Evolutionary conservation across 495 filamentous ascomycete species (phyloP), one percentile per base, ranked within the genome.

Genomic region (Neurospora sp.): DNA sequence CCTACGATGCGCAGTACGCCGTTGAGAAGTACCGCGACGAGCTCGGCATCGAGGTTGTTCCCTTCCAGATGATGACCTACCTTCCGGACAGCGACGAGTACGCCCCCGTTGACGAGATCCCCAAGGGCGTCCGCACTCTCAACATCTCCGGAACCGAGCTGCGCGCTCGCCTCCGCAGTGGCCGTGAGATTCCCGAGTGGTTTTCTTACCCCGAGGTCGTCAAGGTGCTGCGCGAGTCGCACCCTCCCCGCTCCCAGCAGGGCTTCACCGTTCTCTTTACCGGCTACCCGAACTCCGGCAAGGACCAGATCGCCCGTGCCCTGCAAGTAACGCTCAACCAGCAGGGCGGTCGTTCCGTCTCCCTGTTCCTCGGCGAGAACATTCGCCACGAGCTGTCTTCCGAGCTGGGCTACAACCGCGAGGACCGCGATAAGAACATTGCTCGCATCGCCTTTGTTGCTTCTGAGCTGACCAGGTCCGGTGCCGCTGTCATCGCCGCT

Each of bases 121-220:
- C 89, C 77, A 82, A 88, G 72, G 94, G 94, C 69, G 86, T 91
- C 76, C 91, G 94, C 78, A 98, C 96, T 31, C 90, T 98, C 71
- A 95, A 99, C 87, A 98, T 99, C 84, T 96, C 92, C 71, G 96
- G 96, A 73, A 97, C 94, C 38, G 96, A 99, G 84, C 92, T 99
- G 76, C 94, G 96, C 75, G 88, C 90, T 70, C 92, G 96, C 74
- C 89, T 99, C 70, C 90, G 93, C 76, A 94, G 91, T 70, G 96
- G 96, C 71, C 91, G 90, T 74, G 93, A 97, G 75, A 99, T 99
- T 79, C 96, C 96, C 72, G 94, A 96, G 82, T 99, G 96, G 96
- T 99, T 99, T 88, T 98, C 96, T 27, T 99, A 99, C 85, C 94
- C 96, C 73, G 96, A 99, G 85, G 96, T 99, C 75, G 96, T 99